Percentiles rank a stretch among this genome's conserved stretches.
phyloP scores from a whole-genome alignment of 345 rosid genomes.

The Microcos paniculata region DNA sequence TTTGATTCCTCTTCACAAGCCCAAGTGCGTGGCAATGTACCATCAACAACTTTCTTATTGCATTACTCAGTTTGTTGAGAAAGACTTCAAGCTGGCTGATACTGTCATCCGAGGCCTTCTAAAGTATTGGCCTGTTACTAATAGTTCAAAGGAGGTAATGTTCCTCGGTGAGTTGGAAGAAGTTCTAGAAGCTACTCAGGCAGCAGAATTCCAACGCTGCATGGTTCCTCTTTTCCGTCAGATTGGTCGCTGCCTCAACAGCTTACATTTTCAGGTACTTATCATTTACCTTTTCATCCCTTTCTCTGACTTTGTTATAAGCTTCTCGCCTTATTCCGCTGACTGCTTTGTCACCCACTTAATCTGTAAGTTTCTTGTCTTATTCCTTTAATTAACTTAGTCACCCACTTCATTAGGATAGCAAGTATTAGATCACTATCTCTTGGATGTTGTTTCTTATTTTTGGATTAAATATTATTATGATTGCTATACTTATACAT shows the following conservation, averaged over 20 bases:
- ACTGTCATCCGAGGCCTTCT: constrained; percentile 69
- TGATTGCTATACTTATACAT: neutral
- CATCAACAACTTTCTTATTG: constrained; percentile 82
- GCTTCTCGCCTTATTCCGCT: neutral
- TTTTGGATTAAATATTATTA: neutral
- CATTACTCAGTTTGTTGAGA: constrained; percentile 79
- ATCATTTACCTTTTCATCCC: neutral
- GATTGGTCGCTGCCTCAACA: constrained; percentile 63
- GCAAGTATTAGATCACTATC: neutral
- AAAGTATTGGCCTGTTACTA: constrained; percentile 76
- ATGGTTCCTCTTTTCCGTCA: constrained; percentile 69
- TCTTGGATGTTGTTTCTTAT: neutral
- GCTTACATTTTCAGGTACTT: constrained; percentile 79
- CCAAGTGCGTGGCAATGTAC: constrained; percentile 61
- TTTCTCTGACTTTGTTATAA: neutral
- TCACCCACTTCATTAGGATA: neutral
- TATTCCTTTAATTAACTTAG: neutral
- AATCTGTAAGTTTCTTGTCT: neutral
- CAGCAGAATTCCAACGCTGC: constrained; percentile 79
- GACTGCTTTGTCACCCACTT: neutral
- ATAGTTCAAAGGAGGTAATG: constrained; percentile 82
- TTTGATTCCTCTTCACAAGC: constrained; percentile 80
- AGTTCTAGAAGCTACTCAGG: constrained; percentile 75
- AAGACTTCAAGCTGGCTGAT: constrained; percentile 78
- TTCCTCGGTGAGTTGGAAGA: constrained; percentile 85